These are phyloP conservation scores for Chytriomyces sp. DNA, from an alignment of 192 early-diverging fungal species.

Conservation along the genomic window DNA sequence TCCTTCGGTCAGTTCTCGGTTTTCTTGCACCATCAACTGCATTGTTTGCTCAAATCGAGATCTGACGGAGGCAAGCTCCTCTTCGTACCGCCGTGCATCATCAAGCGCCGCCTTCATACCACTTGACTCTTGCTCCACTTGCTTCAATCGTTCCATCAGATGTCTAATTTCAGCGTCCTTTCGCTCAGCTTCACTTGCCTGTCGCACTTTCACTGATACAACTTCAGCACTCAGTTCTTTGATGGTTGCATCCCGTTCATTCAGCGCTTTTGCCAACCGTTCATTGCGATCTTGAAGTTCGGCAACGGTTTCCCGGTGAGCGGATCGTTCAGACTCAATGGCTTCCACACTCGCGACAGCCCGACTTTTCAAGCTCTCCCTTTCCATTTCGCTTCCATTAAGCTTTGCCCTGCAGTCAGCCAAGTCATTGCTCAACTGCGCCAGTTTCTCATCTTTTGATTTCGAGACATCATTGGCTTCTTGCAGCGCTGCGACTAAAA, in stretches of 20 bases:
- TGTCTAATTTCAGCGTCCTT: conserved; percentile 6
- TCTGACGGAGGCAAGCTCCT: not conserved
- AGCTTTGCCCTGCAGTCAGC: not conserved
- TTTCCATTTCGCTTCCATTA: not conserved
- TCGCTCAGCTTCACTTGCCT: conserved; percentile 14
- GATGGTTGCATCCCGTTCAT: not conserved
- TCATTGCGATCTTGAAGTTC: conserved; percentile 1
- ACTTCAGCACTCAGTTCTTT: conserved; percentile 15
- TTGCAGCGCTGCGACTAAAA: not conserved
- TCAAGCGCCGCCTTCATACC: conserved; percentile 5
- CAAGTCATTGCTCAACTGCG: not conserved
- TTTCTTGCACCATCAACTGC: not conserved
- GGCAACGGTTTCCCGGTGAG: not conserved
- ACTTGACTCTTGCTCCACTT: not conserved
- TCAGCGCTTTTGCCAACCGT: not conserved
- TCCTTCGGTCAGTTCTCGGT: not conserved
- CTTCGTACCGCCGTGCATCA: not conserved
- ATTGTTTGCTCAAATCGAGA: conserved; percentile 5
- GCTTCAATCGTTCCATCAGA: conserved; percentile 10
- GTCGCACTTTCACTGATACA: conserved; percentile 1
- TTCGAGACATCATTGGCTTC: not conserved
- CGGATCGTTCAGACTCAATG: not conserved
- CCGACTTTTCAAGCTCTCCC: conserved; percentile 5
- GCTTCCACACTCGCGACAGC: not conserved
- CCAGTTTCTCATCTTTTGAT: conserved; percentile 2